Evolutionary conservation across 345 rosid species (phyloP).

Genomic region (Bretschneidera sinensis): DNA sequence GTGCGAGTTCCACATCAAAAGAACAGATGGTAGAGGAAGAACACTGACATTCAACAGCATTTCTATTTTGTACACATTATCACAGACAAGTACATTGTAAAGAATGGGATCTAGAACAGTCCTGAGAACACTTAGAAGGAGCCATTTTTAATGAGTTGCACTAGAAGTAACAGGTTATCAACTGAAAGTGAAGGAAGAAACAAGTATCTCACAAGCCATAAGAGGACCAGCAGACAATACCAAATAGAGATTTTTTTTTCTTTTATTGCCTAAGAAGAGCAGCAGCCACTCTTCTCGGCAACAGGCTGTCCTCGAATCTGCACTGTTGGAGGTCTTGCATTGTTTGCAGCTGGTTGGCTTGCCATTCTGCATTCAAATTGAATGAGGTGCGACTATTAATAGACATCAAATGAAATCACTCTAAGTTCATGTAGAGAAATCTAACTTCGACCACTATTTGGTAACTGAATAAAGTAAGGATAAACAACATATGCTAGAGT

Average conservation of each 20-base stretch:
- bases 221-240: constrained; percentile 5
- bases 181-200: constrained; percentile 7
- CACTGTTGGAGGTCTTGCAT: constrained; percentile 61
- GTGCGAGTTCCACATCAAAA: not conserved
- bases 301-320: constrained; percentile 73
- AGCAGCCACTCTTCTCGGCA: constrained; percentile 61
- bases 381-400: too few species aligned
- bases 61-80: constrained; percentile 21
- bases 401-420: not conserved
- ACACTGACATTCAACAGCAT: constrained; percentile 14
- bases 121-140: not conserved
- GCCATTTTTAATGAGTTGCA: constrained; percentile 8
- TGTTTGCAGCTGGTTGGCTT: constrained; percentile 66
- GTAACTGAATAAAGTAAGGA: too few species aligned
- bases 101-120: constrained; percentile 2
- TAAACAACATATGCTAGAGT: too few species aligned
- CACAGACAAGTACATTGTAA: constrained; percentile 12
- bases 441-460: too few species aligned
- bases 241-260: not conserved
- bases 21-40: constrained; percentile 5
- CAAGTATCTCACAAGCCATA: constrained; percentile 17
- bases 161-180: constrained; percentile 12
- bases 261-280: constrained; percentile 40
- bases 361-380: constrained; percentile 76
- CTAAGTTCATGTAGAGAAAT: too few species aligned